Evolutionary conservation across 192 early-diverging fungal genomes (phyloP).

Genomic region (Ambispora gerdemannii): DNA sequence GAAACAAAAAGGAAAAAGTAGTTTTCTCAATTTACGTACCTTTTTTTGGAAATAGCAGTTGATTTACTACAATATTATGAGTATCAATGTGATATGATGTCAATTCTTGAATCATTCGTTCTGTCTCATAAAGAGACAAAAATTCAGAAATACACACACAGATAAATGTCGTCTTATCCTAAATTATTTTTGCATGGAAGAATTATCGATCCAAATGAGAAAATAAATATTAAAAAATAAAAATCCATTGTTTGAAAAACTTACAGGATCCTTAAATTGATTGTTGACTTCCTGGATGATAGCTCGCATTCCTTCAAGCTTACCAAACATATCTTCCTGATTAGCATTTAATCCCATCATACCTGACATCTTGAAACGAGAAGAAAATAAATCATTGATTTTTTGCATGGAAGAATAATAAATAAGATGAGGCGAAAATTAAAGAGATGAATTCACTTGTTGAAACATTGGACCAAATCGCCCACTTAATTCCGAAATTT

Average conservation of each 20-base stretch:
- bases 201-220: background rate
- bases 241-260: slow-evolving; percentile 20
- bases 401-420: no score
- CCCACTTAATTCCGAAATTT: slow-evolving; percentile 88
- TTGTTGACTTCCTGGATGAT: slow-evolving; percentile 97
- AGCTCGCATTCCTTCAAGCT: slow-evolving; percentile 93
- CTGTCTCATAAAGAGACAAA: slow-evolving; percentile 98
- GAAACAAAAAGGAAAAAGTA: background rate
- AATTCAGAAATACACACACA: slow-evolving; percentile 99
- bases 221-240: background rate
- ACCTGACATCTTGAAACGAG: slow-evolving; percentile 82
- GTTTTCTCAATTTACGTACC: slow-evolving; percentile 38
- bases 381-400: no score
- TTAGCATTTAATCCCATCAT: slow-evolving; percentile 85
- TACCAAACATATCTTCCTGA: slow-evolving; percentile 93
- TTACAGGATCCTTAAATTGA: slow-evolving; percentile 98
- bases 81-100: slow-evolving; percentile 97
- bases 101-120: slow-evolving; percentile 99
- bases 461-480: slow-evolving; percentile 96
- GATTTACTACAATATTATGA: slow-evolving; percentile 99
- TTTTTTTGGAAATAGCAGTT: slow-evolving; percentile 91
- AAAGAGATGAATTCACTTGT: no score
- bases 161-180: slow-evolving; percentile 97
- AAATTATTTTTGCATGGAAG: slow-evolving; percentile 8
- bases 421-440: no score